These are phyloP conservation scores for Rutstroemia sp. DNA, from an alignment of 2,329 filamentous ascomycete genomes.

Conservation along the genomic window DNA sequence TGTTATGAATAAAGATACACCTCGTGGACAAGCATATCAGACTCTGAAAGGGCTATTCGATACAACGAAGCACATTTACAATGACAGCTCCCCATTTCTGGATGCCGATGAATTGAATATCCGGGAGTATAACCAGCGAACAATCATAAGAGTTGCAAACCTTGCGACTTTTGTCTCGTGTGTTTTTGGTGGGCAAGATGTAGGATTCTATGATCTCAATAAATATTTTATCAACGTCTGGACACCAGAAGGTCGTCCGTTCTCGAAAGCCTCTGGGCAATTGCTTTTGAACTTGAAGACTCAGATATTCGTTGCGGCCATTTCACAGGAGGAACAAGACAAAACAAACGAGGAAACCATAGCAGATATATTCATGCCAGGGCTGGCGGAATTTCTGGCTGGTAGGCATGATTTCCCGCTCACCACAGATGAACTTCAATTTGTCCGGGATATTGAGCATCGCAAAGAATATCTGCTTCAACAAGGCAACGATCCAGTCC, in stretches of 20 bases:
- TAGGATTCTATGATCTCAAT: constrained; percentile 56
- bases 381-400: constrained; percentile 46
- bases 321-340: constrained; percentile 44
- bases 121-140: constrained; percentile 43
- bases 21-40: constrained; percentile 53
- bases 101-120: constrained; percentile 45
- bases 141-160: constrained; percentile 56
- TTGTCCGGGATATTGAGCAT: constrained; percentile 45
- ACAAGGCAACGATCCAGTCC: constrained; percentile 40
- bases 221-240: constrained; percentile 57
- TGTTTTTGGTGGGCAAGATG: constrained; percentile 56
- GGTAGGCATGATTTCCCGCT: constrained; percentile 46
- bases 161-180: constrained; percentile 57
- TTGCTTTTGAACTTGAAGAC: constrained; percentile 60
- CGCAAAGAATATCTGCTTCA: constrained; percentile 49
- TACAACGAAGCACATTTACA: constrained; percentile 55
- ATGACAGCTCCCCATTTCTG: constrained; percentile 42
- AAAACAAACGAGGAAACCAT: constrained; percentile 46
- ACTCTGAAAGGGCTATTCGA: constrained; percentile 55
- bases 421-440: constrained; percentile 51
- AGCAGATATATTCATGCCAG: constrained; percentile 50
- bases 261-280: constrained; percentile 52
- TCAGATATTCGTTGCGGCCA: constrained; percentile 56
- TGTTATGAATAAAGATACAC: constrained; percentile 46
- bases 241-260: constrained; percentile 47